Base-by-base conservation (phyloP, 768 basidiomycete genomes). In the Phlebiopsis flavidoalba region DNA sequence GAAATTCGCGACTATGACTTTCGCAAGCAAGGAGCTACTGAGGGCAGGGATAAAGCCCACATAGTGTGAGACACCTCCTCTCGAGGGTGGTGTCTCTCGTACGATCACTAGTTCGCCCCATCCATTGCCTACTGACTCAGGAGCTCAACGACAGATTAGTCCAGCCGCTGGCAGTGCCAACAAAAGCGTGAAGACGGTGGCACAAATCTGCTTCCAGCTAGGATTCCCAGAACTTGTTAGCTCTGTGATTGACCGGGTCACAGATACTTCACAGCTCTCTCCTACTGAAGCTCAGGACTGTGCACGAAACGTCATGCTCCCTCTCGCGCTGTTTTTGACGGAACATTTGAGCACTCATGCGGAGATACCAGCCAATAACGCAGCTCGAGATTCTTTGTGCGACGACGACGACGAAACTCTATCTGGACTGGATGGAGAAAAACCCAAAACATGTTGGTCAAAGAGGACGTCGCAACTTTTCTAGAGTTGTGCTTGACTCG, bases 181-280 rank as follows among this genome's bases (percentile, higher is more conserved):
- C 26, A 36, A 5, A 37, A 10, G 40, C 22, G 59, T 35, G 3
- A 60, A 60, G 35, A 5, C 21, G 12, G 57, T 52, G n/a, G 12
- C 57, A 4, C 24, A 57, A 31, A 52, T 33, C 8, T 61, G 60
- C 49, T 12, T 61, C 24, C 49, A 47, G n/a, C 54, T 53, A 31
- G 36, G 53, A 4, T 60, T 43, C 22, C 53, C 53, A 26, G 46
- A 55, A 5, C 48, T 48, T 11, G 37, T 36, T 4, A 31, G 33
- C 0, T 11, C 43, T 19, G 31, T 60, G 19, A 24, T 60, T 33
- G 60, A 26, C 1, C 33, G 21, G 2, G 55, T 57, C 12, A 43
- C 24, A n/a, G 24, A 57, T 35, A 21, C 19, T 11, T 5, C 59
- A 7, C 10, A 21, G 5, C 31, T 46, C 5, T 2, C 40, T 4